Base-by-base conservation (phyloP, 257 asterid species). In the Agastache rugosa region DNA sequence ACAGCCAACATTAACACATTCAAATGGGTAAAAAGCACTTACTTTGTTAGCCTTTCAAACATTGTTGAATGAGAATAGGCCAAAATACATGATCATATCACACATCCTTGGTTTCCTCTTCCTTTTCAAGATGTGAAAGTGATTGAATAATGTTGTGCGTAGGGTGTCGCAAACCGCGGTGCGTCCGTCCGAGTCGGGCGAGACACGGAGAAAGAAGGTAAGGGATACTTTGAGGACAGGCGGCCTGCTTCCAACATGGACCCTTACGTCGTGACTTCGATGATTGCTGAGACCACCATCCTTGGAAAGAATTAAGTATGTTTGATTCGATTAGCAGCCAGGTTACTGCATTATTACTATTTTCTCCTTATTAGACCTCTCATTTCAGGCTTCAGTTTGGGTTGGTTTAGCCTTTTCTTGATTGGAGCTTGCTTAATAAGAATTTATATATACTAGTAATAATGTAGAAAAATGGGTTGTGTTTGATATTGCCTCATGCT, bases 241-340 rank as follows among this genome's bases (percentile, higher is more conserved):
- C 85, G 98, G 85, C 98, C 98, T 2, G 90, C 98, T 62, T 93
- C 98, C 0, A 93, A 91, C 82, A 93, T 93, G 98, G 98, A 93
- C 71, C 98, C 98, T 0, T 93, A 91, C n/a, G 47, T 81, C 3
- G 97, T 93, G 47, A 93, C 98, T 45, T 84, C 95, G 20, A 91
- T 93, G 98, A 91, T 93, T 69, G 97, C 97, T 11, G 93, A 93
- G 81, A 93, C 97, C 39, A 93, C 98, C 59, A 75, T 93, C 41
- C 81, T 93, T 9, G 83, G 89, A 77, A 89, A 88, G 79, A 74
- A 75, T 47, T 85, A 68, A 12, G 56, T 58, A 11, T 8, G 63
- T 8, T 11, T 59, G 11, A 2, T 27, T 59, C 5, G 12, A 27
- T 59, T 27, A 59, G 41, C 20, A 59, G 41, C 20, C 11, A 27